Evolutionary conservation across 2,329 filamentous ascomycete species (phyloP), one percentile per base, ranked within the genome.

Genomic region (Cadophora sp.): DNA sequence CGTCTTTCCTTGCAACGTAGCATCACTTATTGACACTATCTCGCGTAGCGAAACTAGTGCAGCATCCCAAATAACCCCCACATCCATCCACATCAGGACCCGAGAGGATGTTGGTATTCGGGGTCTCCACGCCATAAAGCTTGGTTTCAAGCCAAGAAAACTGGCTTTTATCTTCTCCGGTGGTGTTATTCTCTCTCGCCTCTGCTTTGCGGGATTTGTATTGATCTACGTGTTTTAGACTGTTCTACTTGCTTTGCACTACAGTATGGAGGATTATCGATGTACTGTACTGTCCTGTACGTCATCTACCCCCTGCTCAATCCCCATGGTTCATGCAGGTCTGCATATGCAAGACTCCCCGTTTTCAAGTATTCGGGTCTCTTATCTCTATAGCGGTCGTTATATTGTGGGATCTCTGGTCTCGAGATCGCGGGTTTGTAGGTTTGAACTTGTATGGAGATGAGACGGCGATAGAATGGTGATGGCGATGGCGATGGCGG

Each of bases 131-230:
- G 20, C 36, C 20, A 24, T 11, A 58, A 58, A 58, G 53, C 53
- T 58, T 58, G 53, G 33, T 24, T 24, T 39, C 14, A n/a, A 41
- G 33, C 53, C 36, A 58, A 41, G 33, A 4, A 58, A 39, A 41
- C 53, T 56, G 30, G 50, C 30, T 56, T 56, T 56, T 39, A 30
- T 56, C 51, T 56, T 39, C 51, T 56, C 51, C 33, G 30, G 20
- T n/a, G n/a, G 41, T 18, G 43, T 45, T 45, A 8, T 5, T 18
- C 4, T 45, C 18, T 8, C 45, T 48, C 45, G n/a, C 18, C n/a
- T 24, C 14, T n/a, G 3, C 18, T 22, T 20, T 13, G n/a, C 24
- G 43, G 14, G 43, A 2, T 11, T 39, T 9, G 11, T 9, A 13
- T 39, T 13, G 36, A 39, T 39, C 27, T 30, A 30, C 6, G 3